A percentile compares a stretch with the other conserved stretches of the same genome.
phyloP scores from a whole-genome alignment of 306 rosid species.

The Ochetophila trinervis region DNA sequence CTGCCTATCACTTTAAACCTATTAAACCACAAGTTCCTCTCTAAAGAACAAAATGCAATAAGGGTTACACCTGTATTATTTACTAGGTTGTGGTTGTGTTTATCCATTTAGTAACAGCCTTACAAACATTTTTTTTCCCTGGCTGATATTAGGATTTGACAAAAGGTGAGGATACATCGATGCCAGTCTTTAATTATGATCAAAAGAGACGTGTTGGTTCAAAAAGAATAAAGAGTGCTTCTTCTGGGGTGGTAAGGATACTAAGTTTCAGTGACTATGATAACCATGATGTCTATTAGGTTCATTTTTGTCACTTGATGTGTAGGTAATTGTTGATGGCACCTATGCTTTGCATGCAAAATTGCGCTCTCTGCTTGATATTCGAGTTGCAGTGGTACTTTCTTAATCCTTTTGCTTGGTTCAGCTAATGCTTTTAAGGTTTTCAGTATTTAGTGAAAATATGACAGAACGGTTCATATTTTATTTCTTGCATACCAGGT shows the following conservation, averaged over 20 bases:
- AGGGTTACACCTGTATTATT: not conserved
- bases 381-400: constrained; percentile 97
- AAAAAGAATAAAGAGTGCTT: constrained; percentile 71
- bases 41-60: not conserved
- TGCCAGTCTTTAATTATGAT: constrained; percentile 88
- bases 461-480: constrained; percentile 17
- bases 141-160: constrained; percentile 69
- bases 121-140: not conserved
- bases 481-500: constrained; percentile 61
- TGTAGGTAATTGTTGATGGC: constrained; percentile 93
- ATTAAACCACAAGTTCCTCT: constrained; percentile 1
- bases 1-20: not conserved
- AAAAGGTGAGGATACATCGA: constrained; percentile 68
- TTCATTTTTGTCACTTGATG: constrained; percentile 21
- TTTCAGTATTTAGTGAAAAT: constrained; percentile 18
- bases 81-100: constrained; percentile 6
- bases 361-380: constrained; percentile 92
- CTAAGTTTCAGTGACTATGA: constrained; percentile 17
- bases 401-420: constrained; percentile 5
- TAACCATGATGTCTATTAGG: not conserved
- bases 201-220: constrained; percentile 72
- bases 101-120: constrained; percentile 16
- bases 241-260: constrained; percentile 83
- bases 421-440: constrained; percentile 8
- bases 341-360: constrained; percentile 95